These are phyloP conservation scores for Conticribra weissflogii DNA, from an alignment of 108 stramenopile genomes.

Conservation along the genomic window DNA sequence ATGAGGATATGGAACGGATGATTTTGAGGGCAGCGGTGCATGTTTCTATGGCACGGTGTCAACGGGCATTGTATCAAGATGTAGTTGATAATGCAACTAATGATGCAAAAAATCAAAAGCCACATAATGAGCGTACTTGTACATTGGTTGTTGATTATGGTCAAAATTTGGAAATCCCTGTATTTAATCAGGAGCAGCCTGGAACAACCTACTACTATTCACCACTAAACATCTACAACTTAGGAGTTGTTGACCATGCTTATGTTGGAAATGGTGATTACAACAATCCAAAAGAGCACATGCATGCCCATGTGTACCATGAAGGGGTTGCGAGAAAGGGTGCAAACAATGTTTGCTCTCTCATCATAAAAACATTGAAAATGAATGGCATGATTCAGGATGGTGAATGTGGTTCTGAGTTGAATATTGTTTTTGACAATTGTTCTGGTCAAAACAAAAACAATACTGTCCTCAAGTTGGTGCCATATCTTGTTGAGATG, in stretches of 20 bases:
- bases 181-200: conserved; percentile 9
- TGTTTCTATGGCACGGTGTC: conserved; percentile 2
- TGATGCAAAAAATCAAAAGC: background rate
- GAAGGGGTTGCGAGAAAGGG: background rate
- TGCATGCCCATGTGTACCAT: conserved; percentile 4
- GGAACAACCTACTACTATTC: conserved; percentile 3
- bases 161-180: conserved; percentile 11
- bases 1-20: conserved; percentile 2
- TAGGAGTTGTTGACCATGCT: background rate
- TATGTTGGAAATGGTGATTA: background rate
- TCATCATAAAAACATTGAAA: background rate
- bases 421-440: conserved; percentile 14
- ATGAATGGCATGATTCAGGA: background rate
- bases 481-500: background rate
- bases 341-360: conserved; percentile 3
- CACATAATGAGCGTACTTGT: conserved; percentile 1
- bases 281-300: background rate
- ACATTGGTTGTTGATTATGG: conserved; percentile 19
- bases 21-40: background rate
- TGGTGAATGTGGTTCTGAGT: background rate
- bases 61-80: background rate
- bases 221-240: background rate
- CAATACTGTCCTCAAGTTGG: conserved; percentile 9
- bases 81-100: background rate
- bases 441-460: conserved; percentile 17